A percentile compares a stretch with the other conserved stretches of the same genome.
phyloP scores from a whole-genome alignment of 164 flowering plant genomes.

The Vitis rotundifolia region DNA sequence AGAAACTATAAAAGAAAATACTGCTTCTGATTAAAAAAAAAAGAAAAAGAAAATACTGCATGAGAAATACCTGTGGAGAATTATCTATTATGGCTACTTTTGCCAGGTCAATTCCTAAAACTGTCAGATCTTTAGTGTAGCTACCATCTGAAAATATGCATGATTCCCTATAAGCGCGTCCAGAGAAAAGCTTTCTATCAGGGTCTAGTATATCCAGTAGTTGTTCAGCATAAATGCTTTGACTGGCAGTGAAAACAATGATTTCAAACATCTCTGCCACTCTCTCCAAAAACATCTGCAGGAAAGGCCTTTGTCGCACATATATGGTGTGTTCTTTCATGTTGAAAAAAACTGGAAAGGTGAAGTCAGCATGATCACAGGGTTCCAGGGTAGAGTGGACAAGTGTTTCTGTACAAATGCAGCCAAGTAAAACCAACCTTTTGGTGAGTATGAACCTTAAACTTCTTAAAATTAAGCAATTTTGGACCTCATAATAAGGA shows the following conservation, averaged over 20 bases:
- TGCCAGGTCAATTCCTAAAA: slow-evolving; percentile 91
- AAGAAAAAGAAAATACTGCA: background rate
- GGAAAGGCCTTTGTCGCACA: slow-evolving; percentile 85
- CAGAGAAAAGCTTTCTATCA: slow-evolving; percentile 68
- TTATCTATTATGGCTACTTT: slow-evolving; percentile 94
- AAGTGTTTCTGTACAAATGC: slow-evolving; percentile 78
- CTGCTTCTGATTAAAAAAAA: background rate
- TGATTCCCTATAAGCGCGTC: slow-evolving; percentile 88
- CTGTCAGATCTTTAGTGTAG: slow-evolving; percentile 90
- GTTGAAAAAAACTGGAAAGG: slow-evolving; percentile 73
- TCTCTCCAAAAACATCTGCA: slow-evolving; percentile 66
- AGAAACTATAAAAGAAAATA: background rate
- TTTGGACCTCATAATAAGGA: too few relatives aligned
- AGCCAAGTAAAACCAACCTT: background rate
- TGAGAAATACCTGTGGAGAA: slow-evolving; percentile 83
- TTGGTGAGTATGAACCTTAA: background rate
- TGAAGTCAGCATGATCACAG: slow-evolving; percentile 88
- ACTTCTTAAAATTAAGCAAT: too few relatives aligned
- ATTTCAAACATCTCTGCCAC: slow-evolving; percentile 95
- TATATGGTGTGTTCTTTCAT: slow-evolving; percentile 90
- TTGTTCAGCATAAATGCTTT: slow-evolving; percentile 87
- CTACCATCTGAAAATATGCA: slow-evolving; percentile 83
- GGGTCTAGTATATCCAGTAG: slow-evolving; percentile 87
- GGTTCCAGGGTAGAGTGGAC: slow-evolving; percentile 85
- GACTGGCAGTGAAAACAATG: slow-evolving; percentile 92